phyloP scores from a whole-genome alignment of 345 rosid species.

The Ceriops tagal region DNA sequence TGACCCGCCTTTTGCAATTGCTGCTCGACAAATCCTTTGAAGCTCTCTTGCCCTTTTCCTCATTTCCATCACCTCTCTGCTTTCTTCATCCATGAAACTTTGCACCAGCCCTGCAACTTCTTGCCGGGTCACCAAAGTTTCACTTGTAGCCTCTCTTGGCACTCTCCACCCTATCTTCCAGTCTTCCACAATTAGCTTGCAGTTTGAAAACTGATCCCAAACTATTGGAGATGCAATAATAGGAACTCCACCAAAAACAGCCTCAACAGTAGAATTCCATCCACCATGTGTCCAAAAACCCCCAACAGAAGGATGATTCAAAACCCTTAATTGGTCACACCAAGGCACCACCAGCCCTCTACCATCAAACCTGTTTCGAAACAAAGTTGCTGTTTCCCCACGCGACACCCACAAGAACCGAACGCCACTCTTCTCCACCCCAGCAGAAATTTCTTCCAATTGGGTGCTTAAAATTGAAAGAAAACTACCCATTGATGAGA shows the following conservation, averaged over 20 bases:
- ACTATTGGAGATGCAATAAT: constrained; percentile 18
- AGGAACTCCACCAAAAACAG: constrained; percentile 19
- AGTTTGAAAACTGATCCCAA: constrained; percentile 14
- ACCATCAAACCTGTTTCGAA: background rate
- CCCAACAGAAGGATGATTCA: constrained; percentile 19
- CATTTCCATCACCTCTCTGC: constrained; percentile 12
- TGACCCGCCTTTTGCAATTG: constrained; percentile 8
- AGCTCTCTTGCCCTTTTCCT: constrained; percentile 17
- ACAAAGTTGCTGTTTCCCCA: background rate
- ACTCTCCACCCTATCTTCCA: constrained; percentile 13
- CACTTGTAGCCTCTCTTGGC: background rate
- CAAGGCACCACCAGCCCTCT: constrained; percentile 17
- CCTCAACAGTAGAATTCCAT: constrained; percentile 21
- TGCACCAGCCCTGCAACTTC: constrained; percentile 5
- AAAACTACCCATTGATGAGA: constrained; percentile 22
- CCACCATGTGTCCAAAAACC: constrained; percentile 22
- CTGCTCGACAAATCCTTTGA: constrained; percentile 1
- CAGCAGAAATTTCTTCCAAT: constrained; percentile 18
- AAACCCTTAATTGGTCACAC: constrained; percentile 22
- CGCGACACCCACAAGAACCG: constrained; percentile 21
- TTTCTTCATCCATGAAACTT: constrained; percentile 16
- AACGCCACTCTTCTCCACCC: constrained; percentile 7
- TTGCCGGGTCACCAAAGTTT: background rate
- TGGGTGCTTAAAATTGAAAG: constrained; percentile 17
- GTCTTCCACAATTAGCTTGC: constrained; percentile 16